Base-by-base conservation (phyloP, 176 grass and related monocot genomes). In the Aegilops longissima region DNA sequence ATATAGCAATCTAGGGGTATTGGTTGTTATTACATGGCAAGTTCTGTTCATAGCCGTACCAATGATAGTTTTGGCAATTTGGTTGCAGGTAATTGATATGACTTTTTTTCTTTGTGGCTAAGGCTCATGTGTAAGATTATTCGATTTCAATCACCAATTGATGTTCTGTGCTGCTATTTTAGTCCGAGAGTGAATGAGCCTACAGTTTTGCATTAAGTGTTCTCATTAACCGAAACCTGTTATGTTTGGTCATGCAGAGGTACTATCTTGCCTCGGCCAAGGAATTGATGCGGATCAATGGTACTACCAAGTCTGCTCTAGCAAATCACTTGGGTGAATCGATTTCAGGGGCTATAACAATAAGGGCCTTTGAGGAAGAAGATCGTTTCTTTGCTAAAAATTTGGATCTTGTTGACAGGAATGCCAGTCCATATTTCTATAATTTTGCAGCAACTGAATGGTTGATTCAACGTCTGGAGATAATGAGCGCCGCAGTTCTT, bases 291-390 rank as follows among this genome's bases (percentile, higher is more conserved):
- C 49, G 96, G 49, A 89, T 98, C 78, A 96, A 96, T 88, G 96
- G 96, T 62, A 98, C 93, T 73, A 96, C 96, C 56, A 96, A 92
- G 86, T 98, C 96, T 84, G 76, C 86, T 73, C 74, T 98, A 39
- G 93, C 88, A 52, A 98, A 96, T 83, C 96, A 98, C 87, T 73
- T 98, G 14, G 87, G 90, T 12, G 96, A 98, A 85, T 98, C 97
- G 11, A 86, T 98, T 91, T 72, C 88, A 62, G 96, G 93, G 78
- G 79, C 92, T 84, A 85, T 91, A 62, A 98, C 88, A 77, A 94
- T 98, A 77, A 94, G 94, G 72, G 94, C 94, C 59, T 98, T 98
- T 78, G 52, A 86, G 68, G 92, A 93, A 80, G 90, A 98, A 91
- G 82, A 93, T 79, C 76, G 85, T 71, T 98, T 98, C 80, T 98